Percentiles rank a stretch among this genome's conserved stretches.
phyloP scores from a whole-genome alignment of 2,329 filamentous ascomycete genomes.

The Colletotrichum paranaense region DNA sequence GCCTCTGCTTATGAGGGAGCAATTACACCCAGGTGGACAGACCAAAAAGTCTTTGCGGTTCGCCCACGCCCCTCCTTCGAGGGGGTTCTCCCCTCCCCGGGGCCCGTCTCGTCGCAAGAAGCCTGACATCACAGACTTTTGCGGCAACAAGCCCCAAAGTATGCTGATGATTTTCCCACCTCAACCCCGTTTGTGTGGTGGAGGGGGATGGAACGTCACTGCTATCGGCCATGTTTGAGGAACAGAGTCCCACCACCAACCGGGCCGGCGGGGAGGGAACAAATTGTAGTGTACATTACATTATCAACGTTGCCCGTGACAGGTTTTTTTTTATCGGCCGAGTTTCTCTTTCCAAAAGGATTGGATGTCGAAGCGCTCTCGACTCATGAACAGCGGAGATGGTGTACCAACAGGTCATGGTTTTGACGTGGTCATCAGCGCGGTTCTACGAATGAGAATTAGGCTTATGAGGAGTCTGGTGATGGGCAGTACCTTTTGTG shows the following conservation, averaged over 20 bases:
- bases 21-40: background rate
- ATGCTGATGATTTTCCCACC: conserved; percentile 22
- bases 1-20: conserved; percentile 30
- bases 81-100: background rate
- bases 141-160: conserved; percentile 17
- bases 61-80: background rate
- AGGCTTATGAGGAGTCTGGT: background rate
- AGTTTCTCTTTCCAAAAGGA: conserved; percentile 22
- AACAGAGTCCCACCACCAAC: conserved; percentile 23
- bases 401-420: background rate
- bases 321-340: background rate
- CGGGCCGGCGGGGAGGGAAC: conserved; percentile 6
- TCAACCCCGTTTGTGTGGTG: conserved; percentile 5
- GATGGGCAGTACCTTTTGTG: background rate
- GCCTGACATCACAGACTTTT: conserved; percentile 34
- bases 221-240: conserved; percentile 28
- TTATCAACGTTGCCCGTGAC: conserved; percentile 34
- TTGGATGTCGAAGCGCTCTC: conserved; percentile 15
- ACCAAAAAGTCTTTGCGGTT: conserved; percentile 1
- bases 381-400: background rate
- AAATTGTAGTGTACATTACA: background rate
- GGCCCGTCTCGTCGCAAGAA: conserved; percentile 2
- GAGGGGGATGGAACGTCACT: conserved; percentile 38
- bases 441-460: background rate
- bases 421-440: background rate